A percentile compares a stretch with the other conserved stretches of the same genome.
Conservation (phyloP, 2,329 filamentous ascomycete genomes). For the Cladosporium sp. region DNA sequence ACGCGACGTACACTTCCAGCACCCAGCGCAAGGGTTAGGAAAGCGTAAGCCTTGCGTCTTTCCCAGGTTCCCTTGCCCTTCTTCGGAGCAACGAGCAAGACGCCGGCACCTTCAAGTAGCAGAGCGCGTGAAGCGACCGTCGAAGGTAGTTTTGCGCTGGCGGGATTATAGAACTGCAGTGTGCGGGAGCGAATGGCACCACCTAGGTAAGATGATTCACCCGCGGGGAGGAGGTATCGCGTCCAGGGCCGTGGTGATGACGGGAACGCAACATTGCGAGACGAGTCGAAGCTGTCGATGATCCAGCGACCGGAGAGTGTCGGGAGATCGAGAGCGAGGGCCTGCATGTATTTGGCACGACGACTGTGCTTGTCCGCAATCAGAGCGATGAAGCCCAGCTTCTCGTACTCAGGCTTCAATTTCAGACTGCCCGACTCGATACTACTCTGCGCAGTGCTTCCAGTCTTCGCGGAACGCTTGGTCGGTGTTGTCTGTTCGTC, state of each 20-base stretch:
- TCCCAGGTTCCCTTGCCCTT: conserved; percentile 50
- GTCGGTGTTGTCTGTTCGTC: conserved; percentile 22
- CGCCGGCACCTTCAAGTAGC: conserved; percentile 53
- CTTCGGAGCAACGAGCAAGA: conserved; percentile 66
- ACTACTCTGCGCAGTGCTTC: conserved; percentile 1
- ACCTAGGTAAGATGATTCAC: conserved; percentile 70
- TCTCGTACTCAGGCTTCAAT: conserved; percentile 50
- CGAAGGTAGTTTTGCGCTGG: conserved; percentile 52
- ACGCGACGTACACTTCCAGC: conserved; percentile 64
- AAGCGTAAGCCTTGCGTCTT: conserved; percentile 68
- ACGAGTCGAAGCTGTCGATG: conserved; percentile 57
- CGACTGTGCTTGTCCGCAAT: conserved; percentile 83
- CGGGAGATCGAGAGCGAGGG: conserved; percentile 81
- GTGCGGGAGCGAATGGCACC: conserved; percentile 73
- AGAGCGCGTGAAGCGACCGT: conserved; percentile 48
- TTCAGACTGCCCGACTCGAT: conserved; percentile 20
- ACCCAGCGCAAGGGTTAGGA: conserved; percentile 74
- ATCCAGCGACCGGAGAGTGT: conserved; percentile 83
- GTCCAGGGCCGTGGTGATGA: conserved; percentile 60
- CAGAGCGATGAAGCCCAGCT: conserved; percentile 73
- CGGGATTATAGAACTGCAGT: conserved; percentile 57
- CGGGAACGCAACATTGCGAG: conserved; percentile 14
- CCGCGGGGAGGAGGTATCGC: conserved; percentile 79
- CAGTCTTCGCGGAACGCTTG: conserved; percentile 22
- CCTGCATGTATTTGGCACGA: conserved; percentile 90